Conservation (phyloP, 805 yeast species). For the Cyberlindnera saturnus region DNA sequence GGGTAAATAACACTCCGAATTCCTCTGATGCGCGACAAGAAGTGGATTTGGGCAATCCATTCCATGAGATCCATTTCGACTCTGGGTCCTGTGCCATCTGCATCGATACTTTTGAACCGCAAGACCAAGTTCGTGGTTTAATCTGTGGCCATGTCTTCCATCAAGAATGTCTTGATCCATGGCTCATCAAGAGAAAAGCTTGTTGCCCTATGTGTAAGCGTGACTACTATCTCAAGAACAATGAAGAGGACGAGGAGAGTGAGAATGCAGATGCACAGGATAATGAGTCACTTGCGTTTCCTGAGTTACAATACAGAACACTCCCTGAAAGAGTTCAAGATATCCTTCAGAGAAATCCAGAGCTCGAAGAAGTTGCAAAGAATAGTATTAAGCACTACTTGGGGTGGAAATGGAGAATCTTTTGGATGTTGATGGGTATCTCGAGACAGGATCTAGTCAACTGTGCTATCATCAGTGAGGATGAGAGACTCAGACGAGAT, state of each 20-base stretch:
- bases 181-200: slow-evolving; percentile 70
- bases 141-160: slow-evolving; percentile 84
- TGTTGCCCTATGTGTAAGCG: slow-evolving; percentile 82
- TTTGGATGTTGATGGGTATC: slow-evolving; percentile 57
- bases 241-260: slow-evolving; percentile 11
- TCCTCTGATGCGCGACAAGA: not conserved
- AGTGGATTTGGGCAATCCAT: slow-evolving; percentile 20
- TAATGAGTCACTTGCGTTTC: slow-evolving; percentile 20
- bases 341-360: slow-evolving; percentile 33
- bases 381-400: slow-evolving; percentile 30
- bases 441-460: slow-evolving; percentile 40
- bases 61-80: slow-evolving; percentile 38
- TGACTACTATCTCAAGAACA: slow-evolving; percentile 41
- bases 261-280: slow-evolving; percentile 18
- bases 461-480: slow-evolving; percentile 37
- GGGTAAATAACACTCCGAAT: too few relatives aligned
- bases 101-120: slow-evolving; percentile 56
- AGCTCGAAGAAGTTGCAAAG: slow-evolving; percentile 41
- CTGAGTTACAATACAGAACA: slow-evolving; percentile 33
- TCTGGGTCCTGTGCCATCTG: slow-evolving; percentile 79
- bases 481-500: slow-evolving; percentile 5
- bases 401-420: slow-evolving; percentile 27
- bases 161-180: slow-evolving; percentile 71
- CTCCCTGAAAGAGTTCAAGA: slow-evolving; percentile 36
- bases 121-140: slow-evolving; percentile 63